Evolutionary conservation across 2,329 filamentous ascomycete genomes (phyloP).

Genomic region (Parastagonospora nodorum): DNA sequence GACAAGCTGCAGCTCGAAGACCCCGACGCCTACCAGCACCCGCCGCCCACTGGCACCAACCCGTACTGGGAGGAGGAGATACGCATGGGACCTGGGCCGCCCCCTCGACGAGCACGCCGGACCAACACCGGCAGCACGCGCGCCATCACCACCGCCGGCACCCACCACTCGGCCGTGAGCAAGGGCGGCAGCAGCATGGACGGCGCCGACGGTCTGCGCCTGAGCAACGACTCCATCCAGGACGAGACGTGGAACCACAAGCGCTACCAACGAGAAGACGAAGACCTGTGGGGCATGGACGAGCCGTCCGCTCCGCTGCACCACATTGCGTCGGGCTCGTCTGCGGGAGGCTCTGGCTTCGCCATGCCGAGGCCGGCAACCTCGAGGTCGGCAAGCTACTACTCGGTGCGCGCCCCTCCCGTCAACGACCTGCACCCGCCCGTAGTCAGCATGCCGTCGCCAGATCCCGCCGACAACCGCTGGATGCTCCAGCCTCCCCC

Average conservation of each 20-base stretch:
- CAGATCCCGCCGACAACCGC: constrained; percentile 70
- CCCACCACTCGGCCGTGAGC: constrained; percentile 55
- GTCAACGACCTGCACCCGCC: constrained; percentile 88
- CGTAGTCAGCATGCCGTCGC: constrained; percentile 76
- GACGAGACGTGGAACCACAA: constrained; percentile 72
- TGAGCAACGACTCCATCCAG: constrained; percentile 42
- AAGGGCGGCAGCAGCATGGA: constrained; percentile 48
- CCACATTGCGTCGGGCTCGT: constrained; percentile 33
- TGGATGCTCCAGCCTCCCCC: constrained; percentile 96
- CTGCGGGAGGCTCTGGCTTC: constrained; percentile 33
- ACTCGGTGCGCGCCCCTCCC: constrained; percentile 62
- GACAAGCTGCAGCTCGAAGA: constrained; percentile 69
- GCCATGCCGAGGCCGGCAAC: constrained; percentile 30
- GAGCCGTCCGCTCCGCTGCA: constrained; percentile 44
- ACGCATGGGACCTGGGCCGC: constrained; percentile 74
- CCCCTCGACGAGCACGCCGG: constrained; percentile 62
- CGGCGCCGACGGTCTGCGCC: constrained; percentile 29
- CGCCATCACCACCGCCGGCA: constrained; percentile 62
- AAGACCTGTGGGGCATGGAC: constrained; percentile 77
- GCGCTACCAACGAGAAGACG: constrained; percentile 85
- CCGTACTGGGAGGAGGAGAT: constrained; percentile 90
- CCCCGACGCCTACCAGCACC: constrained; percentile 77
- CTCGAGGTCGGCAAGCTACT: constrained; percentile 42
- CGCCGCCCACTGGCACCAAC: constrained; percentile 82
- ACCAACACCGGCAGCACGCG: constrained; percentile 61